Evolutionary conservation across 1,139 yeast species (phyloP).

Genomic region (Pichia kudriavzevii): DNA sequence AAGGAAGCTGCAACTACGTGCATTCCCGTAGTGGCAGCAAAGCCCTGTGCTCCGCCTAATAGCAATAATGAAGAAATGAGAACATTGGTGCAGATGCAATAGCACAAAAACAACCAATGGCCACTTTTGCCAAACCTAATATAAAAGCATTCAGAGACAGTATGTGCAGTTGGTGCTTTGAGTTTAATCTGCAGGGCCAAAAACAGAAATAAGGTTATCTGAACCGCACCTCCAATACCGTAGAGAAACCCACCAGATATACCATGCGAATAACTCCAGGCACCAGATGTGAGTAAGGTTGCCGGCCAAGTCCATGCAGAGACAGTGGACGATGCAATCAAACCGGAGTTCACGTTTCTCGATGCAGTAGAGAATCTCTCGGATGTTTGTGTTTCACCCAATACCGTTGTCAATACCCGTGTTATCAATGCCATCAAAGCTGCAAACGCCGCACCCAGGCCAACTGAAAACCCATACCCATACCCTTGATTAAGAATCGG

Average conservation of each 20-base stretch:
- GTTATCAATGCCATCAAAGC: too few relatives aligned
- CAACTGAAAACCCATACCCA: too few relatives aligned
- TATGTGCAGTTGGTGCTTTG: slow-evolving; percentile 48
- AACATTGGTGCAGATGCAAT: slow-evolving; percentile 22
- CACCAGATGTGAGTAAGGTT: slow-evolving; percentile 25
- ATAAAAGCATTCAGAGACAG: slow-evolving; percentile 43
- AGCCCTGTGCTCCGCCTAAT: slow-evolving; percentile 34
- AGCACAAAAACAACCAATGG: slow-evolving; percentile 20
- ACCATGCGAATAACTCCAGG: slow-evolving; percentile 26
- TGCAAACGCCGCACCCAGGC: too few relatives aligned
- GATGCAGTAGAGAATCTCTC: slow-evolving; percentile 56
- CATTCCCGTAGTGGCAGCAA: slow-evolving; percentile 34
- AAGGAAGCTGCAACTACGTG: slow-evolving; percentile 33
- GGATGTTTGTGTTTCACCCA: slow-evolving; percentile 77
- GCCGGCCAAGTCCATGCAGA: slow-evolving; percentile 35
- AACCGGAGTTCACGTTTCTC: slow-evolving; percentile 31
- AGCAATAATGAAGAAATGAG: slow-evolving; percentile 30
- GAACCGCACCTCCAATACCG: slow-evolving; percentile 49
- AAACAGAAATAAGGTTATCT: slow-evolving; percentile 43
- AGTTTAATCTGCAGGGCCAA: slow-evolving; percentile 47
- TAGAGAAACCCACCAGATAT: slow-evolving; percentile 41
- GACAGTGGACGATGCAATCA: slow-evolving; percentile 31
- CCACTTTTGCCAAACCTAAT: slow-evolving; percentile 39
- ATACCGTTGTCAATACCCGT: too few relatives aligned
- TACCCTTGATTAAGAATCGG: too few relatives aligned